Conservation (phyloP, 805 yeast species). For the Teunomyces aglyptinius region DNA sequence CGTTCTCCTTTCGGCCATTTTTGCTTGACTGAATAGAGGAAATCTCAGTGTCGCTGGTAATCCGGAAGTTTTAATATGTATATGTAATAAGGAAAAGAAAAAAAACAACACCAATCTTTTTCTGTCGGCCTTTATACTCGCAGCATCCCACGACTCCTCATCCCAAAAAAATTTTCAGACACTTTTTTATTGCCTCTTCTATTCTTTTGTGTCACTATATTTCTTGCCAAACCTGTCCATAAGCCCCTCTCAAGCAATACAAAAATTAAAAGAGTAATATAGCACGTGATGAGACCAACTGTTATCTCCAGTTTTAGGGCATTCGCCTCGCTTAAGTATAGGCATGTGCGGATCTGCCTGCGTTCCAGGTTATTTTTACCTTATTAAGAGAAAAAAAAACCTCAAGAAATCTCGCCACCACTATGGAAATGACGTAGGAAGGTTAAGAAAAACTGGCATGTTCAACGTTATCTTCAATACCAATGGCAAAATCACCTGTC, state of each 20-base stretch:
- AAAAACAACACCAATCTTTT: conserved; percentile 5
- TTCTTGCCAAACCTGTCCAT: neutral
- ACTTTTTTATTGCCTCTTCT: neutral
- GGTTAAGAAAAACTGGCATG: neutral
- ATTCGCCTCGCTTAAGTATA: neutral
- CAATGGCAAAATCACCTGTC: neutral
- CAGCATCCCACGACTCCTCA: neutral
- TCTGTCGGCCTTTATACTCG: conserved; percentile 2
- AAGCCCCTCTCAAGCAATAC: neutral
- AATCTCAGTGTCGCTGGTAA: conserved; percentile 45
- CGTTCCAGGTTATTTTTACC: conserved; percentile 3
- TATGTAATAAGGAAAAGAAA: conserved; percentile 24
- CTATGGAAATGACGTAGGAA: neutral
- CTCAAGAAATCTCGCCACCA: neutral
- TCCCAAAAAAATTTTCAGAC: conserved; percentile 1
- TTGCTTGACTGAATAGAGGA: conserved; percentile 43
- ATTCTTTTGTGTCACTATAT: neutral
- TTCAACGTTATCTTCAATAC: neutral
- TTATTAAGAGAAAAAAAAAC: neutral
- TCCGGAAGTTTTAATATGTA: conserved; percentile 35
- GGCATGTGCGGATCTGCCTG: neutral
- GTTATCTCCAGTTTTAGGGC: neutral
- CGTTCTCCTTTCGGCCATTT: conserved; percentile 50
- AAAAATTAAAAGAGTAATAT: neutral
- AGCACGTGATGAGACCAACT: conserved; percentile 5